These are phyloP conservation scores for Naematelia aurantialba DNA, from an alignment of 768 basidiomycete species.

Conservation along the genomic window DNA sequence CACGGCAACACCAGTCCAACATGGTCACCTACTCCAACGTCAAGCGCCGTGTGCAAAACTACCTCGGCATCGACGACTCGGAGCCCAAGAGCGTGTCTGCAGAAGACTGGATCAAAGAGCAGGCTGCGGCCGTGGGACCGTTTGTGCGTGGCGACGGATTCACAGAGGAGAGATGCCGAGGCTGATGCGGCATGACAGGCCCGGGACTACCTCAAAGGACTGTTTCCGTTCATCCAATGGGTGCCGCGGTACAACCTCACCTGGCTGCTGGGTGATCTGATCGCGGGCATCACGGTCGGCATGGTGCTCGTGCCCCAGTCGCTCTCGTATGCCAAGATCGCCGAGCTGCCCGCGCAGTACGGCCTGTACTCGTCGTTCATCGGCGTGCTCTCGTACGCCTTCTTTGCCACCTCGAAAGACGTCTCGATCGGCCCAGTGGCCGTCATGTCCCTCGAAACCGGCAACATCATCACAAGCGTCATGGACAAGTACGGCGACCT, in stretches of 20 bases:
- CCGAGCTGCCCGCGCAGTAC: conserved; percentile 77
- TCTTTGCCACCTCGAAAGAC: conserved; percentile 97
- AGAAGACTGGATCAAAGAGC: conserved; percentile 56
- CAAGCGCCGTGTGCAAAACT: conserved; percentile 9
- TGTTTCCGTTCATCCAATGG: conserved; percentile 86
- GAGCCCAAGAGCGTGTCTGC: conserved; percentile 55
- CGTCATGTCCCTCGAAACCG: conserved; percentile 85
- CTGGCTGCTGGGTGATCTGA: conserved; percentile 80
- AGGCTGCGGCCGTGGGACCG: conserved; percentile 55
- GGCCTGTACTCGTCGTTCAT: conserved; percentile 93
- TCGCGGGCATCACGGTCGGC: conserved; percentile 82
- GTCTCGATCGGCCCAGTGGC: conserved; percentile 99
- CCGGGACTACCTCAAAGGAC: conserved; percentile 61
- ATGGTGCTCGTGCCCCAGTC: conserved; percentile 92
- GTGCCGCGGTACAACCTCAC: conserved; percentile 69
- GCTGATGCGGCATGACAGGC: conserved; percentile 53
- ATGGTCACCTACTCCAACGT: not conserved
- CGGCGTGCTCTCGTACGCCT: conserved; percentile 48
- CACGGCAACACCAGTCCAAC: conserved; percentile 5
- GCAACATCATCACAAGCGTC: conserved; percentile 72
- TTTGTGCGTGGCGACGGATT: conserved; percentile 53
- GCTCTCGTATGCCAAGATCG: conserved; percentile 70
- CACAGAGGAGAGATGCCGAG: not conserved
- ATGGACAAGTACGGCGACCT: conserved; percentile 51
- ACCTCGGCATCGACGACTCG: conserved; percentile 22